phyloP scores from a whole-genome alignment of 352 stramenopile species.

The Phytophthora multivora region DNA sequence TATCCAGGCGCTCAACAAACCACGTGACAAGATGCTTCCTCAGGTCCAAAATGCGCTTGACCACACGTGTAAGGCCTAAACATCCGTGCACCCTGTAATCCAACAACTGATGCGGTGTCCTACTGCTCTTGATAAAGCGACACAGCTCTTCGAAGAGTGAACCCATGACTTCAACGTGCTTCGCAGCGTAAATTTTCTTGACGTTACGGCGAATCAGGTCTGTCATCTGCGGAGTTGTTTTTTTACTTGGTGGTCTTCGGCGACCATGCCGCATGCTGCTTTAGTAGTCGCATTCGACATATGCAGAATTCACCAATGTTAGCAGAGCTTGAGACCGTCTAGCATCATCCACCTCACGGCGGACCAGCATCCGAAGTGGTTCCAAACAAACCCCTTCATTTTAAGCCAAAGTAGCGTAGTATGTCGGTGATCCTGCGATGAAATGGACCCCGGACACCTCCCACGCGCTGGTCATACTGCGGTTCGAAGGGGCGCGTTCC shows the following conservation, averaged over 20 bases:
- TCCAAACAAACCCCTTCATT: not conserved
- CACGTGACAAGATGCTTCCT: not conserved
- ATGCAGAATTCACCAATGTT: constrained; percentile 6
- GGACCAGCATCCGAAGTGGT: not conserved
- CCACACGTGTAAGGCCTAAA: not conserved
- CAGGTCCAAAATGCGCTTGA: not conserved
- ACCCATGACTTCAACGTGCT: no score
- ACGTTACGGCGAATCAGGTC: not conserved
- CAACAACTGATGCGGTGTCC: not conserved
- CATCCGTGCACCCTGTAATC: constrained; percentile 3
- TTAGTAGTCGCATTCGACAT: constrained; percentile 6
- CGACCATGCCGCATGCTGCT: not conserved
- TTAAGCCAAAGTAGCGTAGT: not conserved
- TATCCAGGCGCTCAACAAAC: not conserved
- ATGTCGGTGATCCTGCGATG: not conserved
- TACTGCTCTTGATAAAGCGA: not conserved
- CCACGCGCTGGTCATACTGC: not conserved
- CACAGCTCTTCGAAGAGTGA: not conserved
- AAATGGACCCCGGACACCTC: not conserved
- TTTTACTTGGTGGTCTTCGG: not conserved
- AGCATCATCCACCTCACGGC: constrained; percentile 9
- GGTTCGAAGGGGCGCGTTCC: constrained; percentile 1
- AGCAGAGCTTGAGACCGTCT: not conserved
- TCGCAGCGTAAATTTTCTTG: no score
- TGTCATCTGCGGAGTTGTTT: not conserved